phyloP scores from a whole-genome alignment of 768 basidiomycete genomes.

The Leccinum variicolor region DNA sequence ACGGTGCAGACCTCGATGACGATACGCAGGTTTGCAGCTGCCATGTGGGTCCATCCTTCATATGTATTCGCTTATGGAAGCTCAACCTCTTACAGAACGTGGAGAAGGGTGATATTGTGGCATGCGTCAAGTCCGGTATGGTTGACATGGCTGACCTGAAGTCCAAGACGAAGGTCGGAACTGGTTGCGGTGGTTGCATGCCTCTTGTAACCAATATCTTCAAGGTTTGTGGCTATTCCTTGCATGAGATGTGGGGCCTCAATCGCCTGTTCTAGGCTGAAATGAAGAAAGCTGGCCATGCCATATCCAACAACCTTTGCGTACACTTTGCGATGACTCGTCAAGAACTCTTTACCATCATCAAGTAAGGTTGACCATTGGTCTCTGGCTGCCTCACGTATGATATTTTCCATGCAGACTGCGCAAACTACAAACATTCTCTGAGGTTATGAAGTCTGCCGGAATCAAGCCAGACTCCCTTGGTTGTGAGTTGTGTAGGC shows the following conservation, averaged over 20 bases:
- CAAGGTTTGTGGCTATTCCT: slow-evolving; percentile 24
- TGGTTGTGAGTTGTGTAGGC: slow-evolving; percentile 76
- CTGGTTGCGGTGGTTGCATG: slow-evolving; percentile 72
- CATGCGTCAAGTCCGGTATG: slow-evolving; percentile 48
- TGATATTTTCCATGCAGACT: slow-evolving; percentile 32
- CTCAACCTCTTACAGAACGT: slow-evolving; percentile 49
- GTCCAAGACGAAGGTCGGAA: slow-evolving; percentile 63
- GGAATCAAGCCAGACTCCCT: slow-evolving; percentile 47
- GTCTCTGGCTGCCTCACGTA: not conserved
- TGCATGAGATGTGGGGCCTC: no score
- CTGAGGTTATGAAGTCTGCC: slow-evolving; percentile 47
- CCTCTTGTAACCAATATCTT: slow-evolving; percentile 47
- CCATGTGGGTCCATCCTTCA: slow-evolving; percentile 39
- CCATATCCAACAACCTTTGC: slow-evolving; percentile 58
- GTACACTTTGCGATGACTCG: slow-evolving; percentile 62
- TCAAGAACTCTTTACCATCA: slow-evolving; percentile 62
- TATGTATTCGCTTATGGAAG: not conserved
- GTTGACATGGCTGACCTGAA: slow-evolving; percentile 55
- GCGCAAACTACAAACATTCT: slow-evolving; percentile 56
- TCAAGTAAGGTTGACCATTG: slow-evolving; percentile 36
- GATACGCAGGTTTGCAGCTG: slow-evolving; percentile 73
- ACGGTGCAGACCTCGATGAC: slow-evolving; percentile 66
- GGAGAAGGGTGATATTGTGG: slow-evolving; percentile 51
- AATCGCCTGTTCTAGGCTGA: slow-evolving; percentile 41
- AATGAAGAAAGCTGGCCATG: slow-evolving; percentile 65